phyloP scores from a whole-genome alignment of 1,284 basidiomycete genomes.

The Rhodotorula sp. region DNA sequence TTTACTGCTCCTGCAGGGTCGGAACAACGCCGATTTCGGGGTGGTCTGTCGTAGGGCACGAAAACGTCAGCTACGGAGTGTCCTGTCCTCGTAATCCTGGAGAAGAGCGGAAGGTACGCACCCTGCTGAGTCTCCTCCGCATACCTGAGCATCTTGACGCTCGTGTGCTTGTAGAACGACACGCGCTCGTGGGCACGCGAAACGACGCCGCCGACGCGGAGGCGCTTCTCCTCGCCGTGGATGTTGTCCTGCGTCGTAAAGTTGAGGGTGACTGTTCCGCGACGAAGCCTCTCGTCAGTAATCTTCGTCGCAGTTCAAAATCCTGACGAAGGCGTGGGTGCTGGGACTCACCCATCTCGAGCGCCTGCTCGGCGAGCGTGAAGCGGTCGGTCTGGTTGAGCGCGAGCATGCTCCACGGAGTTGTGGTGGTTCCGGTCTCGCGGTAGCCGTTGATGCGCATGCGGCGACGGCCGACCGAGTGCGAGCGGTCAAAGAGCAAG shows the following conservation, averaged over 20 bases:
- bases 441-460: conserved; percentile 52
- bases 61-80: neutral
- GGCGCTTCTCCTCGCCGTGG: conserved; percentile 30
- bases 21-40: conserved; percentile 31
- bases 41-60: conserved; percentile 15
- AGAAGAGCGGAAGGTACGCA: neutral
- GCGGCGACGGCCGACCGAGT: conserved; percentile 49
- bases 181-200: conserved; percentile 49
- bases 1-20: conserved; percentile 25
- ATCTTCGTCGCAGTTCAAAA: neutral
- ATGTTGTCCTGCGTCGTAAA: conserved; percentile 28
- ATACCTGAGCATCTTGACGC: conserved; percentile 50
- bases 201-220: conserved; percentile 43
- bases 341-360: conserved; percentile 42
- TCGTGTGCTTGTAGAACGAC: conserved; percentile 50
- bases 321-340: neutral
- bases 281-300: neutral
- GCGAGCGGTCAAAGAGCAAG: conserved; percentile 49
- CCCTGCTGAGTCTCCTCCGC: conserved; percentile 45
- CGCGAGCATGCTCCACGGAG: conserved; percentile 53
- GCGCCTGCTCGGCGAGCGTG: conserved; percentile 52
- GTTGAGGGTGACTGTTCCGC: conserved; percentile 28
- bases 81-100: neutral
- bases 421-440: conserved; percentile 55
- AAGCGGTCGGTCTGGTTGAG: conserved; percentile 53